A percentile compares a stretch with the other conserved stretches of the same genome.
phyloP scores from a whole-genome alignment of 495 filamentous ascomycete genomes.

The Penicillium lividum region DNA sequence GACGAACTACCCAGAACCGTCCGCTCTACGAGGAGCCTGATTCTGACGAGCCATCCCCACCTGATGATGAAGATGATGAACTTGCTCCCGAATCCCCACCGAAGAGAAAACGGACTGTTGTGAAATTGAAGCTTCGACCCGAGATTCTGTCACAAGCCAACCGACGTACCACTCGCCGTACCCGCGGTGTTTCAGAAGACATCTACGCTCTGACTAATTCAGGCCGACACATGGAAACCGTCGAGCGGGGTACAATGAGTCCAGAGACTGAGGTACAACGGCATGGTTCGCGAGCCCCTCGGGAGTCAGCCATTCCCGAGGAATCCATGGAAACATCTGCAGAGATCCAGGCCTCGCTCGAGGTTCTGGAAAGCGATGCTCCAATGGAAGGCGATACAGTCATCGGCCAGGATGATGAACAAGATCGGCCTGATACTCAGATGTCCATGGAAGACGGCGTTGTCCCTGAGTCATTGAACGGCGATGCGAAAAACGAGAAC shows the following conservation, averaged over 20 bases:
- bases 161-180: conserved; percentile 61
- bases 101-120: conserved; percentile 36
- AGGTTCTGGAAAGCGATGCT: conserved; percentile 44
- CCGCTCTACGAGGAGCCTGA: conserved; percentile 40
- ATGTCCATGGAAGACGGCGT: conserved; percentile 47
- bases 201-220: conserved; percentile 68
- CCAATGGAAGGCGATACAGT: conserved; percentile 37
- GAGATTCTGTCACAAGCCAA: conserved; percentile 30
- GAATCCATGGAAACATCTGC: conserved; percentile 33
- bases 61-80: conserved; percentile 36
- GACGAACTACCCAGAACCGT: conserved; percentile 57
- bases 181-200: conserved; percentile 58
- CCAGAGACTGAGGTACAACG: conserved; percentile 56
- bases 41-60: conserved; percentile 10
- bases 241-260: conserved; percentile 62
- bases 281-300: conserved; percentile 57
- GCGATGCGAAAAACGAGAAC: conserved; percentile 35
- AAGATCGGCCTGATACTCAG: conserved; percentile 38
- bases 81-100: conserved; percentile 16
- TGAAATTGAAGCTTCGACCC: conserved; percentile 48
- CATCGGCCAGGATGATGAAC: conserved; percentile 19
- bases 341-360: conserved; percentile 41
- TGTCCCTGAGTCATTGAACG: conserved; percentile 54
- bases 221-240: conserved; percentile 44
- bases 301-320: conserved; percentile 58